phyloP scores from a whole-genome alignment of 768 basidiomycete species.

The Suillus subalutaceus region DNA sequence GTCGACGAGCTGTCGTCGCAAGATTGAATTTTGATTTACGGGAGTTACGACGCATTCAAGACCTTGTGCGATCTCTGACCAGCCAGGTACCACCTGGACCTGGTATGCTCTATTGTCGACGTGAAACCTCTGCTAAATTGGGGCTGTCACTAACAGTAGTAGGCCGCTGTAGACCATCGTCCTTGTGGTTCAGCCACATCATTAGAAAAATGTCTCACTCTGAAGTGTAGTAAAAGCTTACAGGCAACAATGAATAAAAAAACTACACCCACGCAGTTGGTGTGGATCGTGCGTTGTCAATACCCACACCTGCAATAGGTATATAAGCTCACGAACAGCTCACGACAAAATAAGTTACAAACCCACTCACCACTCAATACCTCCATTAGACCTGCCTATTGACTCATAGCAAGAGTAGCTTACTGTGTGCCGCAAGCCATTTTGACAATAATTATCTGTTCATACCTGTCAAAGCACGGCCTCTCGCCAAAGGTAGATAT shows the following conservation, averaged over 20 bases:
- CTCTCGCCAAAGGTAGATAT: background rate
- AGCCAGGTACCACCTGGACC: background rate
- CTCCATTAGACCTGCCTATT: background rate
- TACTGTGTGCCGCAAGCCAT: background rate
- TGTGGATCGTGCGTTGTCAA: background rate
- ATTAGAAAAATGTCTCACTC: background rate
- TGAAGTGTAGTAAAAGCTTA: background rate
- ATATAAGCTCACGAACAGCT: slow-evolving; percentile 1
- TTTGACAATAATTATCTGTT: no score
- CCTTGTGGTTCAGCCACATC: background rate
- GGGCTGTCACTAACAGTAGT: background rate
- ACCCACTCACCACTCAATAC: background rate
- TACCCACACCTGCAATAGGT: background rate
- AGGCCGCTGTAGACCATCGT: background rate
- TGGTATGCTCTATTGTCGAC: background rate
- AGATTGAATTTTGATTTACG: no score
- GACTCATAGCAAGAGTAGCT: background rate
- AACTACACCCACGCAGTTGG: background rate
- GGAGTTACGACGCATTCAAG: background rate
- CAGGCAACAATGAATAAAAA: background rate
- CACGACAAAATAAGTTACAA: background rate
- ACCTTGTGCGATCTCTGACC: background rate
- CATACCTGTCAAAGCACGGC: no score
- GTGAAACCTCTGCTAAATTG: background rate
- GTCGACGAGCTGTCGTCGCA: no score